Conservation (phyloP, 2,329 filamentous ascomycete genomes). For the Exophiala sp. region DNA sequence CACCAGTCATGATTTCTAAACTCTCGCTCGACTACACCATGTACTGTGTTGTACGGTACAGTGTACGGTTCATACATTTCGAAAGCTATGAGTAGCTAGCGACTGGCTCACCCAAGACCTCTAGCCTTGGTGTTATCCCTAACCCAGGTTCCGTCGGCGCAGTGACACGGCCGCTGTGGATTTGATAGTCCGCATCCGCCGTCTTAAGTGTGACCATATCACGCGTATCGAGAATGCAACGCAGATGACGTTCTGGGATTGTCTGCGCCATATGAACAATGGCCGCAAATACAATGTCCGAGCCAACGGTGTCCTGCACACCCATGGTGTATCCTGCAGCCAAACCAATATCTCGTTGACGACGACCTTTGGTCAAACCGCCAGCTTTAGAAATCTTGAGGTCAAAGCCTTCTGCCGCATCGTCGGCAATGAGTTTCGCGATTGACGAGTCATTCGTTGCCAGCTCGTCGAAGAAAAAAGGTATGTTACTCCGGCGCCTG, state of each 20-base stretch:
- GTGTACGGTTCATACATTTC: no score
- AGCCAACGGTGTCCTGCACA: slow-evolving; percentile 29
- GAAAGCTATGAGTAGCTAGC: no score
- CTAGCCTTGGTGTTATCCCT: no score
- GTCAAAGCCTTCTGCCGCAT: slow-evolving; percentile 29
- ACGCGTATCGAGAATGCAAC: slow-evolving; percentile 12
- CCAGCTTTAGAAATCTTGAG: slow-evolving; percentile 30
- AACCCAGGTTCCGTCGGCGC: no score
- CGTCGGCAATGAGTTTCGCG: slow-evolving; percentile 27
- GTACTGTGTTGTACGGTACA: no score
- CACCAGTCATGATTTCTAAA: no score
- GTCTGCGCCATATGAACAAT: slow-evolving; percentile 28
- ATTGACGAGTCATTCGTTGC: slow-evolving; percentile 14
- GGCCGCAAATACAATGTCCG: slow-evolving; percentile 31
- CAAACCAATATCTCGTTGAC: slow-evolving; percentile 28
- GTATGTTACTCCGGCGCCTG: no score
- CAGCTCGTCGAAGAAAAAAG: no score
- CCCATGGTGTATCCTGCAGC: slow-evolving; percentile 27
- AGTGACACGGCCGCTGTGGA: no score
- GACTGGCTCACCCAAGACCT: no score
- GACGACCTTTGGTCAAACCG: slow-evolving; percentile 23
- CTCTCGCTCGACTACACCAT: no score
- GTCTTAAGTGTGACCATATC: slow-evolving; percentile 29
- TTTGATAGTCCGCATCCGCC: neutral
- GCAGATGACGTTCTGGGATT: slow-evolving; percentile 18